Percentiles rank a stretch among this genome's conserved stretches.
phyloP scores from a whole-genome alignment of 225 moss, liverwort and hornwort species.

The Pleurozium schreberi region DNA sequence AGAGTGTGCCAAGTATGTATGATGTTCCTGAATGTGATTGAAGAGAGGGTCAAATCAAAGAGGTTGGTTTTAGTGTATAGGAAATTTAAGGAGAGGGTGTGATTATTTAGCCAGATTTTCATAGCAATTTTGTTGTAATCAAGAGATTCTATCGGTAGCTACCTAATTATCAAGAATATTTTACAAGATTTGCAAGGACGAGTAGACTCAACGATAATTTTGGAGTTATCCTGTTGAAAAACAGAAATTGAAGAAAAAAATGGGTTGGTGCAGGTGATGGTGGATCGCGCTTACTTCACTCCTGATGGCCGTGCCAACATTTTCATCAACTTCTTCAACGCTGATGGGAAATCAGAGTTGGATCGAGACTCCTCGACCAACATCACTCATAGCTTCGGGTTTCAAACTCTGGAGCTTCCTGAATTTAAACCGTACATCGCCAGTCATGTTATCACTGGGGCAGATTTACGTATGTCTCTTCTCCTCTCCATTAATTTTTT shows the following conservation, averaged over 20 bases:
- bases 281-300: neutral
- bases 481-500: neutral
- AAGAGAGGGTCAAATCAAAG: neutral
- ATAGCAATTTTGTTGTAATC: neutral
- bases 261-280: constrained; percentile 6
- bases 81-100: neutral
- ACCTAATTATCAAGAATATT: neutral
- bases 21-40: neutral
- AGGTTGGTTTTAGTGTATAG: neutral
- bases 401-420: neutral
- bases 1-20: neutral
- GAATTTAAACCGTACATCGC: constrained; percentile 15
- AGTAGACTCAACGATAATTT: neutral
- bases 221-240: neutral
- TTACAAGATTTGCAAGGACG: neutral
- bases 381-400: neutral
- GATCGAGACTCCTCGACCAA: neutral
- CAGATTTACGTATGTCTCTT: neutral
- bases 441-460: neutral
- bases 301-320: constrained; percentile 4
- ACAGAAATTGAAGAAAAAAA: neutral
- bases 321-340: constrained; percentile 5
- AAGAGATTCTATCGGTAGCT: neutral
- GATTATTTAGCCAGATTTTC: neutral
- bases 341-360: neutral